Base-by-base conservation (phyloP, 2,329 filamentous ascomycete genomes). In the Hypomyces perniciosus region DNA sequence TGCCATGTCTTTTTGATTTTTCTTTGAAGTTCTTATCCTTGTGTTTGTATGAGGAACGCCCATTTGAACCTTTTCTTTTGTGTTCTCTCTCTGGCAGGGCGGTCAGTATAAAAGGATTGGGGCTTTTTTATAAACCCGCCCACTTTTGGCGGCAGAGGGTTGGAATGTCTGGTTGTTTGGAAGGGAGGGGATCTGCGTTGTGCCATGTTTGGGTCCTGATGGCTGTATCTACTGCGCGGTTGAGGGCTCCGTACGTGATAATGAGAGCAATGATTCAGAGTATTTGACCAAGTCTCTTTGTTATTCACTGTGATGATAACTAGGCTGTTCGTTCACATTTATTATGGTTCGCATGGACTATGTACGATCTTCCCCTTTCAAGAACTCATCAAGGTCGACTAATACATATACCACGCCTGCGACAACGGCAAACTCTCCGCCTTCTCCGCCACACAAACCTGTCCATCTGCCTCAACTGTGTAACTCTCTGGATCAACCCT, bases 401-500 rank as follows among this genome's bases (percentile, higher is more conserved):
- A 93, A 65, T 86, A 95, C 46, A 91, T 81, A 67, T 84, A 95
- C 64, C 80, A 91, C 10, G 70, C 74, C 73, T 95, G 90, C 53
- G 86, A 83, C 64, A 96, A 73, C 6, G 90, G 90, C 68, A 96
- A 67, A 46, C 64, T 76, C 28, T 76, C 75, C 26, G 86, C 81
- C 4, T 90, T 88, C 68, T 86, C 88, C 0, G 89, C 89, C 39
- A 73, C 78, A 64, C 87, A 91, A 34, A 84, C 72, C 67, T 80
- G 69, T 0, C 88, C 90, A 69, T 96, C 90, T 2, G 91, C 91
- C 72, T 92, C 84, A 28, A 96, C 91, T 12, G 76, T 80, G 72
- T 96, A 97, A 62, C 80, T 84, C 77, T 97, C 92, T 5, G 92
- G 88, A 67, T 97, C 91, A 54, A 97, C 91, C 61, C 76, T 83